Evolutionary conservation across 768 basidiomycete species (phyloP), one percentile per base, ranked within the genome.

Genomic region (Cystobasidium ongulense): DNA sequence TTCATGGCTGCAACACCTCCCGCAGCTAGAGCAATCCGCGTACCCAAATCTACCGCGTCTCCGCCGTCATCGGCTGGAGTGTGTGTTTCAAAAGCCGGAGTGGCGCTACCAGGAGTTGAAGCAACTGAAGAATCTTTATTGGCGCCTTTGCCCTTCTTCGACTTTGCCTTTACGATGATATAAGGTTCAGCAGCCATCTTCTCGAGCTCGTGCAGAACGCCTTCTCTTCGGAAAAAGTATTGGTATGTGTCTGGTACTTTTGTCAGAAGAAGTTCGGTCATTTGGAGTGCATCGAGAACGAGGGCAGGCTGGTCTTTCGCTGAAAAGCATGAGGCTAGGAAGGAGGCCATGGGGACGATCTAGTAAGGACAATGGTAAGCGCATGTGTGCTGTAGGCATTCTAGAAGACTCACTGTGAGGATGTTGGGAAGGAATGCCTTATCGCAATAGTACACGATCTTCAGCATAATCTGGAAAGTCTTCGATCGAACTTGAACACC

Each of bases 121-220:
- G 73, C 36, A 7, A 33, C 46, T 0, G 71, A 50, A 11, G 66
- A 64, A 59, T 18, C 61, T 74, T 38, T 27, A 17, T 31, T 66
- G 61, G 11, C 23, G 31, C 61, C 11, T 1, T 54, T 35, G 29
- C 43, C 70, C 77, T 85, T 87, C 17, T 84, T 68, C 25, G 80
- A 75, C 67, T 79, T 79, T 43, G 76, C 33, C 8, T 75, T n/a
- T 13, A 27, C 77, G 0, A 87, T 84, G 3, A 85, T 83, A 39
- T 95, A 83, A 8, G 85, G 79, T 63, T 88, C 86, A 15, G 84
- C 84, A 7, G 92, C 89, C 33, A 94, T 82, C 10, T 83, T 80
- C 76, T 93, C 92, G 41, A 99, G 88, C 80, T 98, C 96, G 81
- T 97, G 90, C 81, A 96, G 88, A 33, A 98, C 96, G 10, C 96